A percentile compares a stretch with the other conserved stretches of the same genome.
Conservation (phyloP, 257 asterid species). For the Marsdenia floribunda region DNA sequence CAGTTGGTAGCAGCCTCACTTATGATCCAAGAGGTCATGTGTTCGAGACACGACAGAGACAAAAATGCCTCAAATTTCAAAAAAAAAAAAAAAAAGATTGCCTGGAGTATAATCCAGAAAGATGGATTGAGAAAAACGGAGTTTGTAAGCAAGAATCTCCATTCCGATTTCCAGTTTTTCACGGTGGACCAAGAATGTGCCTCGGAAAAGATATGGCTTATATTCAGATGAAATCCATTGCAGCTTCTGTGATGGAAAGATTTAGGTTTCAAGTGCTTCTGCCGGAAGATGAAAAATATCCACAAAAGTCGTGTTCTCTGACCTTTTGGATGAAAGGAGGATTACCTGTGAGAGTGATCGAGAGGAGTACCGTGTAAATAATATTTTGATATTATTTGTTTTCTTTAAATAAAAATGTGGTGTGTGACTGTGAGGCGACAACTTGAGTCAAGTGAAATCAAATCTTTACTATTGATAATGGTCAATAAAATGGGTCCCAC, state of each 20-base stretch:
- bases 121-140: constrained; percentile 78
- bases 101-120: constrained; percentile 70
- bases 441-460: no score
- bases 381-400: no score
- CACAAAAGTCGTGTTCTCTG: constrained; percentile 60
- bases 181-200: constrained; percentile 88
- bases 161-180: constrained; percentile 71
- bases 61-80: no score
- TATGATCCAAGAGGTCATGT: no score
- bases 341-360: constrained; percentile 46
- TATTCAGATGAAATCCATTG: constrained; percentile 86
- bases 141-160: constrained; percentile 54
- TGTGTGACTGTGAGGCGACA: no score
- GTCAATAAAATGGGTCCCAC: no score
- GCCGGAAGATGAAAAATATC: constrained; percentile 48
- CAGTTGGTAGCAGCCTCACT: no score
- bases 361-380: constrained; percentile 6
- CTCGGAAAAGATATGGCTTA: constrained; percentile 92
- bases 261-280: constrained; percentile 41
- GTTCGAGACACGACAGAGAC: no score
- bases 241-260: constrained; percentile 68
- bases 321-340: constrained; percentile 86
- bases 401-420: no score
- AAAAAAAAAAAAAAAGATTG: no score
- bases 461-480: no score